Base-by-base conservation (phyloP, 2,329 filamentous ascomycete species). In the Ophiobolus disseminans region DNA sequence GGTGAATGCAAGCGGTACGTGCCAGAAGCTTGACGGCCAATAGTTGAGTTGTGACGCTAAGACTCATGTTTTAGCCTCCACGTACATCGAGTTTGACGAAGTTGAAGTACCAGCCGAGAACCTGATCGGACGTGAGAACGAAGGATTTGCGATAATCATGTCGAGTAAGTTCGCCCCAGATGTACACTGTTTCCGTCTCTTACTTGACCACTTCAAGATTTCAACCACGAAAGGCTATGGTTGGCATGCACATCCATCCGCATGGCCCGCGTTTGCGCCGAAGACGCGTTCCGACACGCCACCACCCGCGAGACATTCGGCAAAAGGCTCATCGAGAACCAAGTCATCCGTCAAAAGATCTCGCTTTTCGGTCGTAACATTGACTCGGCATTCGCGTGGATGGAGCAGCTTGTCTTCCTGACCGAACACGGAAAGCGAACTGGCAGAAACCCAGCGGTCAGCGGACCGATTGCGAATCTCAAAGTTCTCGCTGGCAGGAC, bases 251-350 rank as follows among this genome's bases (percentile, higher is more conserved):
- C 69, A 40, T 82, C 84, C 6, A 78, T 86, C 47, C 84, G 87
- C 40, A 79, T 81, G 72, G 82, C 79, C 49, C 81, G 88, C 53
- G 79, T 80, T 1, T 82, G 91, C 11, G 84, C 89, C 9, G 89
- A 92, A 70, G 89, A 93, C 68, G 91, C 85, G 62, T 76, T 92
- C 56, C 91, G 91, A 71, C 94, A 90, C 89, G 79, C 85, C 8
- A 89, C 91, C 75, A 90, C 93, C 73, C 85, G 89, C 38, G 78
- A 90, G 20, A 88, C 92, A 57, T 92, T 92, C 68, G 83, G 83
- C 65, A 91, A 91, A 78, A 85, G 85, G 14, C 80, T 93, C 32
- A 86, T 91, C 57, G 85, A 90, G 63, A 89, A 93, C 65, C 88
- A 89, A 21, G 88, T 90, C 30, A 91, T 93, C 64, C 82, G 73